Evolutionary conservation across 306 rosid genomes (phyloP), one percentile per base, ranked within the genome.

Genomic region (Glycine latifolia): DNA sequence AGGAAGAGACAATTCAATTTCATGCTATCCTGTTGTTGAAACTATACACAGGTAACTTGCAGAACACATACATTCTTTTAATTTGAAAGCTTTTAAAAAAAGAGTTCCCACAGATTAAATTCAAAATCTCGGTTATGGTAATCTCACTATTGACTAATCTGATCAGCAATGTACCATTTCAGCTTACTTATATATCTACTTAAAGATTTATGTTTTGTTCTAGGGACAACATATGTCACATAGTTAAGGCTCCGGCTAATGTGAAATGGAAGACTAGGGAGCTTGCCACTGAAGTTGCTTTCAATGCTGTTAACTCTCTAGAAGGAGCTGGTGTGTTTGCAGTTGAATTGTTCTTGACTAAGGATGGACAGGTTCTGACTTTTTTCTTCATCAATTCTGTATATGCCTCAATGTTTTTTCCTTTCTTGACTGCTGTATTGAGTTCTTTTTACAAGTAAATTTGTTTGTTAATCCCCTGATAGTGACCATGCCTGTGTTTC

Each of bases 281-380:
- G 77, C 85, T 76, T 71, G 99, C 99, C 37, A 85, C 91, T 63
- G 91, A 93, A 71, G 92, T 92, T 78, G 97, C 99, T 20, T 76
- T 56, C 83, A 91, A 90, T 85, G 97, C 99, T 81, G 94, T 95
- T 72, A 87, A 86, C 53, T 91, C 98, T 49, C 82, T 95, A 71
- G 93, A 93, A 85, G 99, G 99, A 2, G 99, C 98, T 50, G 99
- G 99, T 61, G 94, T 93, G 59, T 95, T 93, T 86, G 99, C 99
- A 17, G 98, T 93, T 69, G 99, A 95, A 75, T 86, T 95, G 87
- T 95, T 93, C 86, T 81, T 93, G 85, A 91, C 97, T 50, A 53
- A 55, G 44, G 94, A 93, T 81, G 96, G 83, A 73, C 91, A 87
- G 99, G 99, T 93, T 85, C 66, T 68, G 67, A 73, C 41, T 83